Conservation (phyloP, 2,329 filamentous ascomycete genomes). For the Chaetomium strumarium region DNA sequence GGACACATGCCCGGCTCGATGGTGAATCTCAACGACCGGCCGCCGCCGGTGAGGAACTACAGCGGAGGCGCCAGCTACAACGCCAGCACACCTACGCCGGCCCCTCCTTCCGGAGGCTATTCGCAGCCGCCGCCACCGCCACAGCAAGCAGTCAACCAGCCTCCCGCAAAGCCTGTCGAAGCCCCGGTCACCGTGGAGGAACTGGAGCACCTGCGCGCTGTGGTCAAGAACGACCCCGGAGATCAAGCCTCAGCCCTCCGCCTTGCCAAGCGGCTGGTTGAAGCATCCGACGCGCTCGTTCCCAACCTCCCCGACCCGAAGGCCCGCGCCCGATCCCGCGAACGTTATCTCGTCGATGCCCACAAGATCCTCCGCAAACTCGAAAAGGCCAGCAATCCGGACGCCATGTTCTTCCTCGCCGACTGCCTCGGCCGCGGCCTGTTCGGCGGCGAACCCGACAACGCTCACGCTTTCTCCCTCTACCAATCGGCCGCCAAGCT, state of each 20-base stretch:
- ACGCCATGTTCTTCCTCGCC: slow-evolving; percentile 90
- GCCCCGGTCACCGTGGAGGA: slow-evolving; percentile 70
- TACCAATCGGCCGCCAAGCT: slow-evolving; percentile 92
- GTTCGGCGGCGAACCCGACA: slow-evolving; percentile 72
- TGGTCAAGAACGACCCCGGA: slow-evolving; percentile 62
- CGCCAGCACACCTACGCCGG: slow-evolving; percentile 25
- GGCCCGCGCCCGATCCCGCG: slow-evolving; percentile 66
- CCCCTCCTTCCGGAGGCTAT: slow-evolving; percentile 23
- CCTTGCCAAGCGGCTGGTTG: slow-evolving; percentile 77
- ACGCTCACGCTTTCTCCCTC: slow-evolving; percentile 86
- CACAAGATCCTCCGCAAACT: slow-evolving; percentile 91
- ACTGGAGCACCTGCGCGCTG: slow-evolving; percentile 66
- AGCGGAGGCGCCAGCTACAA: slow-evolving; percentile 41
- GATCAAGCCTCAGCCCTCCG: slow-evolving; percentile 67
- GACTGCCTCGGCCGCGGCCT: slow-evolving; percentile 81
- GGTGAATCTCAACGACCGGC: slow-evolving; percentile 50
- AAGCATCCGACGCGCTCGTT: slow-evolving; percentile 74
- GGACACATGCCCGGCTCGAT: slow-evolving; percentile 56
- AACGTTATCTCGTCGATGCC: slow-evolving; percentile 78
- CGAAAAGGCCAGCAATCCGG: slow-evolving; percentile 62
- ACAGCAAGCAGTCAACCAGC: slow-evolving; percentile 27
- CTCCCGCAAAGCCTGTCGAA: slow-evolving; percentile 30
- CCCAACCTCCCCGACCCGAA: slow-evolving; percentile 60
- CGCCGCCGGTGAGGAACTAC: slow-evolving; percentile 54
- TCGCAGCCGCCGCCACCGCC: slow-evolving; percentile 28